A percentile compares a stretch with the other conserved stretches of the same genome.
These are phyloP conservation scores for Malbranchea zuffiana DNA, from an alignment of 2,329 filamentous ascomycete genomes.

Conservation along the genomic window DNA sequence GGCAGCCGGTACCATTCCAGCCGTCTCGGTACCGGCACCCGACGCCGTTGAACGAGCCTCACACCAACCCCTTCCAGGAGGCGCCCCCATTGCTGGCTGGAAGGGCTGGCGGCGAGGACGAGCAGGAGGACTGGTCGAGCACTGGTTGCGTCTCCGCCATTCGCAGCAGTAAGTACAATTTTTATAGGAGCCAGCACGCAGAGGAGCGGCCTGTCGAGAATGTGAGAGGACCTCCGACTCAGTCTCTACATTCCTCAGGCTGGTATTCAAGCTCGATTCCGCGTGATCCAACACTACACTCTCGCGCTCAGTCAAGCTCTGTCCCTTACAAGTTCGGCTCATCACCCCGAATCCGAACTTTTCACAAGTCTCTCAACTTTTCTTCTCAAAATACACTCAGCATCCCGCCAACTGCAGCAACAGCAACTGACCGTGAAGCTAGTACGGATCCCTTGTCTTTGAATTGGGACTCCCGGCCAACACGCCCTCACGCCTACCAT, in stretches of 20 bases:
- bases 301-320: conserved; percentile 1
- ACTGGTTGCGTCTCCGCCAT: conserved; percentile 5
- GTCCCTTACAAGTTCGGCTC: not conserved
- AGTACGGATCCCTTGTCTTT: conserved; percentile 14
- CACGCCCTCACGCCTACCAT: too few species aligned
- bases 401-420: not conserved
- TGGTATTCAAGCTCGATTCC: conserved; percentile 7
- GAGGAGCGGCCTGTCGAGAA: too few species aligned
- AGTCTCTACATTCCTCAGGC: too few species aligned
- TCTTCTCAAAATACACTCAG: conserved; percentile 1
- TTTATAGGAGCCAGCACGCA: conserved; percentile 7
- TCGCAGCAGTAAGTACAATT: conserved; percentile 15
- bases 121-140: not conserved
- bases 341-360: not conserved
- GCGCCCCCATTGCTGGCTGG: conserved; percentile 12
- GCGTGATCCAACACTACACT: conserved; percentile 4
- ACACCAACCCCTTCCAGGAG: conserved; percentile 14
- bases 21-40: conserved; percentile 14
- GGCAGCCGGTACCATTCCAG: conserved; percentile 9
- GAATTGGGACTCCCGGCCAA: conserved; percentile 5
- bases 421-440: conserved; percentile 12
- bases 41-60: conserved; percentile 11
- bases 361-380: conserved; percentile 1
- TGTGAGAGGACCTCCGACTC: conserved; percentile 4
- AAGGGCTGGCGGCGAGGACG: conserved; percentile 5